A percentile compares a stretch with the other conserved stretches of the same genome.
Conservation (phyloP, 768 basidiomycete genomes). For the Lactifluus subvellereus region DNA sequence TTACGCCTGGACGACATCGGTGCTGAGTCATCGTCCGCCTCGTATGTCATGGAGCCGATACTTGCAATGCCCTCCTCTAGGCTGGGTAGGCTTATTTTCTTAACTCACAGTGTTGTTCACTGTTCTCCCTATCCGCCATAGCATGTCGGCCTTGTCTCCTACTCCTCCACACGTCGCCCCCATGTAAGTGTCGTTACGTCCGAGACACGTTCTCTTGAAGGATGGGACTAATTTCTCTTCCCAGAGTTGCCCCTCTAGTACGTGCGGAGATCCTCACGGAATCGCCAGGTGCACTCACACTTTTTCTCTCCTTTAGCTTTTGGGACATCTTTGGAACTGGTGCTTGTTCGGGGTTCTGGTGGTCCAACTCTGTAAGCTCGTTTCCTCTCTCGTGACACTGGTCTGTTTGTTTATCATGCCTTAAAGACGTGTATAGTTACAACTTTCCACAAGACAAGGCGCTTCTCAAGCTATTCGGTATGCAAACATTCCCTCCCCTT, state of each 20-base stretch:
- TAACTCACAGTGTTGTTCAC: no score
- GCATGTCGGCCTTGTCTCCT: not conserved
- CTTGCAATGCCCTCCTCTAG: not conserved
- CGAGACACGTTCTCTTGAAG: not conserved
- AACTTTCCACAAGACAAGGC: conserved; percentile 2
- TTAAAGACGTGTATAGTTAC: conserved; percentile 13
- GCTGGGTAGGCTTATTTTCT: not conserved
- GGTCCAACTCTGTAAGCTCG: conserved; percentile 8
- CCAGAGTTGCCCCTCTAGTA: conserved; percentile 9
- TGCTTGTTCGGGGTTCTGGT: not conserved
- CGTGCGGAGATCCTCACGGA: not conserved
- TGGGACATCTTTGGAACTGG: conserved; percentile 16
- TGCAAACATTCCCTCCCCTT: not conserved
- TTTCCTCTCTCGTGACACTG: no score
- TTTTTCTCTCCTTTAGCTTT: not conserved
- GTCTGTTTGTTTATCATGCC: not conserved
- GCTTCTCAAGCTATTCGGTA: conserved; percentile 1
- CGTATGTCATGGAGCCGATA: not conserved
- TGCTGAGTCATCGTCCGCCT: not conserved
- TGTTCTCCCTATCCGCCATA: not conserved
- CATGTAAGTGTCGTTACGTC: not conserved
- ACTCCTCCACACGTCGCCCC: not conserved
- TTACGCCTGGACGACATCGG: no score
- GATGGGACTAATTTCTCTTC: not conserved
- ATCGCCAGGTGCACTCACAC: not conserved